These are phyloP conservation scores for Ulvella scutata DNA, from an alignment of 139 green algal species.

Conservation along the genomic window DNA sequence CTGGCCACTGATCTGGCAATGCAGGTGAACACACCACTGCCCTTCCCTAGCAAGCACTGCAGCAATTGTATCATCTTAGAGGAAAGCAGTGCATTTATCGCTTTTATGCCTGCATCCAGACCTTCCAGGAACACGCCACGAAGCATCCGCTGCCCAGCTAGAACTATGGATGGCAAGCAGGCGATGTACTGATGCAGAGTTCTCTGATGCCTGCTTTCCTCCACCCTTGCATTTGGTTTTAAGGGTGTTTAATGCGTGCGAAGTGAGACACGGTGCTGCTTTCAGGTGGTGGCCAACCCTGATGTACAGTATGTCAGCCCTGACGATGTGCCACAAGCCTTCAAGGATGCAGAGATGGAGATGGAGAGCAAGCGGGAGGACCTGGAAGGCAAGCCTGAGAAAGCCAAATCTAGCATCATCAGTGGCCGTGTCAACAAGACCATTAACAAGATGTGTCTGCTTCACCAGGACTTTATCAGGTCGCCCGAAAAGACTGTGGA, in stretches of 20 bases:
- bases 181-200: no score
- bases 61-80: no score
- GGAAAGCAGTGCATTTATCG: no score
- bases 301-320: constrained; percentile 36
- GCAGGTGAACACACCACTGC: no score
- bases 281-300: constrained; percentile 40
- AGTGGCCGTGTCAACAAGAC: constrained; percentile 86
- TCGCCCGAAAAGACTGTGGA: constrained; percentile 79
- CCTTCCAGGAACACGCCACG: no score
- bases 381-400: constrained; percentile 78
- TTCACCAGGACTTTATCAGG: constrained; percentile 87
- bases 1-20: constrained; percentile 72
- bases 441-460: constrained; percentile 59
- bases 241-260: not conserved
- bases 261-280: not conserved
- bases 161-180: no score
- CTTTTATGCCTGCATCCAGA: no score
- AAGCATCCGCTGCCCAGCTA: no score
- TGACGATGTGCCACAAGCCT: constrained; percentile 59
- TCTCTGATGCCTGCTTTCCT: no score
- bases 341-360: constrained; percentile 67
- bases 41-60: no score
- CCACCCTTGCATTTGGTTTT: not conserved
- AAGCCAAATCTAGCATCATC: constrained; percentile 89
- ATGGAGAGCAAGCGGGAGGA: constrained; percentile 97